Evolutionary conservation across 768 basidiomycete species (phyloP).

Genomic region (Pulveroboletus sp.): DNA sequence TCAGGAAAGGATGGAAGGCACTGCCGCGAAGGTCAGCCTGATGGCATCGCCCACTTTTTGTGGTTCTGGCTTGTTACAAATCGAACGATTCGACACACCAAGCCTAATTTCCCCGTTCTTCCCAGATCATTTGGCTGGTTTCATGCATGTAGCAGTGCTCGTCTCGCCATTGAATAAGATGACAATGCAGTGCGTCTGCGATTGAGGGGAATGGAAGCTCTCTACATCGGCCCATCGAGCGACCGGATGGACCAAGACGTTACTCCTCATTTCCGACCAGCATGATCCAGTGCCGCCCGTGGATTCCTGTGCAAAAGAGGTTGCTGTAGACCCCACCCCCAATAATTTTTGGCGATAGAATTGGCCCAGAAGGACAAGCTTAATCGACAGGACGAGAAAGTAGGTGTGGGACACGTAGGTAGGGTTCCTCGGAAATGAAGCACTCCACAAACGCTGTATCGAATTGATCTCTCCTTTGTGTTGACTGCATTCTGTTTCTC

Average conservation of each 20-base stretch:
- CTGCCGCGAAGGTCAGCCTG: slow-evolving; percentile 24
- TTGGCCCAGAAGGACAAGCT: neutral
- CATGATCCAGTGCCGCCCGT: neutral
- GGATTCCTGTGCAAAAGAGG: slow-evolving; percentile 11
- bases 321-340: slow-evolving; percentile 3
- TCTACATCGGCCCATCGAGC: neutral
- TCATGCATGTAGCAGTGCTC: neutral
- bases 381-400: neutral
- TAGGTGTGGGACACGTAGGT: neutral
- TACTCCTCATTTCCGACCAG: neutral
- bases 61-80: slow-evolving; percentile 1
- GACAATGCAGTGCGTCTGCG: slow-evolving; percentile 5
- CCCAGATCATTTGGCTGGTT: neutral
- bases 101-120: neutral
- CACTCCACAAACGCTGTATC: neutral
- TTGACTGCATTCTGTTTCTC: neutral
- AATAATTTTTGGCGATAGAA: neutral
- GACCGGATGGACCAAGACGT: neutral
- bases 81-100: slow-evolving; percentile 3
- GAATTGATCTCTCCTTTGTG: neutral
- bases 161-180: slow-evolving; percentile 1
- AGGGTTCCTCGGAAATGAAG: slow-evolving; percentile 6
- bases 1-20: slow-evolving; percentile 48
- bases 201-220: slow-evolving; percentile 16
- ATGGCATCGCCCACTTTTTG: slow-evolving; percentile 6